Evolutionary conservation across 2,329 filamentous ascomycete species (phyloP), one percentile per base, ranked within the genome.

Genomic region (Fragosphaeria purpurea): DNA sequence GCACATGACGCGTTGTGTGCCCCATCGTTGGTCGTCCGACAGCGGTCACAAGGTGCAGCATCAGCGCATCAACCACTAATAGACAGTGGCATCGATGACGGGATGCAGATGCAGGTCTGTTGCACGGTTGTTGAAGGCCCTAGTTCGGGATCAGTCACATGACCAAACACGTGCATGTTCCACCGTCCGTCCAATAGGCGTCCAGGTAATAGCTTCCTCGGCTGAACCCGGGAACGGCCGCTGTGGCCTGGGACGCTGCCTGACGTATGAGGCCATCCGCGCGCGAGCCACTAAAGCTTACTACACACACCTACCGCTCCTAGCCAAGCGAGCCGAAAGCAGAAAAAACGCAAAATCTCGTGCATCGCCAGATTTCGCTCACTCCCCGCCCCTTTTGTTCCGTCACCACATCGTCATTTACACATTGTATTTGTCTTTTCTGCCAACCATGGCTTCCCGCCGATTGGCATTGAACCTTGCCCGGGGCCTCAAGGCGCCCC

Each of bases 391-490:
- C 39, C 22, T 38, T 39, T 10, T 8, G 34, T n/a, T 3, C 12
- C 40, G 40, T 5, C 11, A 30, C 48, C 33, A 6, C 31, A 12
- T 31, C 31, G 6, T 34, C 31, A 30, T 34, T 47, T 34, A 51
- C 9, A n/a, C 12, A 43, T 41, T 31, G 40, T 22, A 11, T 37
- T 8, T 43, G 8, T 31, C 31, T 33, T 33, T 39, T 48, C 41
- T 35, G 41, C 70, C 69, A 68, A 67, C 71, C 71, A 96, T 97
- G 91, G 91, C 91, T 77, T 95, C 91, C 73, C 83, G 90, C 82
- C 87, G 89, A 84, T 83, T 97, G 76, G 90, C 90, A 78, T 81
- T 94, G 73, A 95, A 90, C 78, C 82, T 97, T 67, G 82, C 88
- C 72, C 84, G 88, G 76, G 86, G 86, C 74, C 78, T 95, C 88